These are phyloP conservation scores for Borealophlyctis nickersoniae DNA, from an alignment of 192 early-diverging fungal genomes.

Conservation along the genomic window DNA sequence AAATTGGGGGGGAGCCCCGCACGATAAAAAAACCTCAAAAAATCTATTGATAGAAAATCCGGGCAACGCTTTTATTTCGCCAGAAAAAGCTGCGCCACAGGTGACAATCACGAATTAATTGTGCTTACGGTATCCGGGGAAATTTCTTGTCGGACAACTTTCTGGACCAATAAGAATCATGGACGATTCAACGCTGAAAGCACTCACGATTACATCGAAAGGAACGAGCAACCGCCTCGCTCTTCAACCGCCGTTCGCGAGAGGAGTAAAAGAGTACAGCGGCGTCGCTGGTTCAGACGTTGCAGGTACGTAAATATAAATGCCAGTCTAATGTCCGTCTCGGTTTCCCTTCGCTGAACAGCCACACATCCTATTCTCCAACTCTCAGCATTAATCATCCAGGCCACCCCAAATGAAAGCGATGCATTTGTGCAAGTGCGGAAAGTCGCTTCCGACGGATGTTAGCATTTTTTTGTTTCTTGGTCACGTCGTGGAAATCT, in stretches of 20 bases:
- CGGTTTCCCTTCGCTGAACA: neutral
- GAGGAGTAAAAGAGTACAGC: conserved; percentile 25
- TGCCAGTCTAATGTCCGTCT: neutral
- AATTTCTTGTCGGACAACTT: no score
- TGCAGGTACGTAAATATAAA: conserved; percentile 10
- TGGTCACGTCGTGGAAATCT: conserved; percentile 5
- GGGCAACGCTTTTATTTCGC: no score
- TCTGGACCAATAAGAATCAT: no score
- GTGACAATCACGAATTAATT: no score
- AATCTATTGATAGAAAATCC: no score
- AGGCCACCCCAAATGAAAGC: conserved; percentile 32
- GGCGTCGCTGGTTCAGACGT: conserved; percentile 25
- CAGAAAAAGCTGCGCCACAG: no score
- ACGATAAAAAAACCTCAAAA: no score
- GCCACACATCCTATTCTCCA: neutral
- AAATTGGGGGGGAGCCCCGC: no score
- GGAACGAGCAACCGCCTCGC: conserved; percentile 11
- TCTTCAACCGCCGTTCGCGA: conserved; percentile 29
- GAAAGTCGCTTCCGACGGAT: conserved; percentile 29
- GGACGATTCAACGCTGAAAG: conserved; percentile 51
- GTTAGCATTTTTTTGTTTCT: conserved; percentile 11
- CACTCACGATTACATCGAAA: conserved; percentile 17
- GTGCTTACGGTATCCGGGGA: no score
- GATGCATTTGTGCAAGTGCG: conserved; percentile 48
- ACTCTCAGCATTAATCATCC: conserved; percentile 27